These are phyloP conservation scores for Heritiera littoralis DNA, from an alignment of 345 rosid genomes.

Conservation along the genomic window DNA sequence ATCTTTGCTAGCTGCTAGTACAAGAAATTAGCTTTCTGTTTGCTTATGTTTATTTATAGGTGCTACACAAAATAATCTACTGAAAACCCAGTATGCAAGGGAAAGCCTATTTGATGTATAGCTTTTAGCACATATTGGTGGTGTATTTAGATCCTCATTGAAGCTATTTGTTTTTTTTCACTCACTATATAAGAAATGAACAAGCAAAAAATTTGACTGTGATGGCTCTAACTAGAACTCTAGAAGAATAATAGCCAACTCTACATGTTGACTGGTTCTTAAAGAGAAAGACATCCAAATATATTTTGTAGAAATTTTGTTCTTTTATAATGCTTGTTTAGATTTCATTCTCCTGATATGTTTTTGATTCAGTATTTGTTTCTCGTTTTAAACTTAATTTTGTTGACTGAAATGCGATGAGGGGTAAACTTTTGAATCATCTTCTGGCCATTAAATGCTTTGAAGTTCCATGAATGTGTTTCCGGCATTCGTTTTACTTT, in stretches of 20 bases:
- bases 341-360: neutral
- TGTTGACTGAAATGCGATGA: conserved; percentile 6
- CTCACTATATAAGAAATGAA: neutral
- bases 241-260: neutral
- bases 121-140: neutral
- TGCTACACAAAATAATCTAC: neutral
- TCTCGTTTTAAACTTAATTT: neutral
- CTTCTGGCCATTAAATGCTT: neutral
- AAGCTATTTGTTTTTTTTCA: neutral
- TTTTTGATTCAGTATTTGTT: neutral
- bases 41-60: neutral
- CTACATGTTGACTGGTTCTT: neutral
- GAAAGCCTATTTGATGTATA: neutral
- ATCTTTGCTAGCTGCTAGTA: neutral
- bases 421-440: neutral
- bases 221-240: neutral
- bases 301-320: neutral
- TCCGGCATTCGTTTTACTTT: neutral
- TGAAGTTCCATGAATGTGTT: neutral
- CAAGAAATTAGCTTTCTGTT: neutral
- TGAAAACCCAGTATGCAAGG: neutral
- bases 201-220: conserved; percentile 2
- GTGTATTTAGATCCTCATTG: neutral
- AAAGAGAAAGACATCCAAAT: neutral
- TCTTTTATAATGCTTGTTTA: neutral